Percentiles rank a stretch among this genome's conserved stretches.
These are phyloP conservation scores for Oidium heveae DNA, from an alignment of 2,329 filamentous ascomycete species.

Conservation along the genomic window DNA sequence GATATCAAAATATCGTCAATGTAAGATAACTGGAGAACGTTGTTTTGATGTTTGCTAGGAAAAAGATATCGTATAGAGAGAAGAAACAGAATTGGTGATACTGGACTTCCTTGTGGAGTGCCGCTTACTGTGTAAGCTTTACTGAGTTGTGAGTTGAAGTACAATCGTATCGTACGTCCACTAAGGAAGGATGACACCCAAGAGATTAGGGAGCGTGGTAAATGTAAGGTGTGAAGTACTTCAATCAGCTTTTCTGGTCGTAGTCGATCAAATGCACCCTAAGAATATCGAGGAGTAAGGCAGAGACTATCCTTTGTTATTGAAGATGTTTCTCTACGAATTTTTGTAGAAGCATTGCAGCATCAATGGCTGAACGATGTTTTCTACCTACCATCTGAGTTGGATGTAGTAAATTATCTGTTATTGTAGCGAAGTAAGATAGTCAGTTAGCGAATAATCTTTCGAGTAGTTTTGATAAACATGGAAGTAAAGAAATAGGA, in stretches of 20 bases:
- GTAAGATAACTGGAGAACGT: background rate
- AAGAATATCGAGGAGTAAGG: background rate
- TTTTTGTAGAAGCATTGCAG: background rate
- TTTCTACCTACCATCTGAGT: constrained; percentile 1
- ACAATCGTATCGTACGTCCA: background rate
- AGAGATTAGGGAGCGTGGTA: background rate
- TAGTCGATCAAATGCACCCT: background rate
- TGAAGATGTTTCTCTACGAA: background rate
- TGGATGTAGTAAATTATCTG: background rate
- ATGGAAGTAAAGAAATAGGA: background rate
- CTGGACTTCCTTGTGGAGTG: background rate
- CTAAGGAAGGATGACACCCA: background rate
- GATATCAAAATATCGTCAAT: constrained; percentile 1
- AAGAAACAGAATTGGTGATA: background rate
- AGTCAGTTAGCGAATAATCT: background rate
- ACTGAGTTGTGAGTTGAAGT: background rate
- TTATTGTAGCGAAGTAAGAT: background rate
- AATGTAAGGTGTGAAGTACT: background rate
- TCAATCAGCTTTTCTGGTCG: background rate
- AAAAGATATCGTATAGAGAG: background rate
- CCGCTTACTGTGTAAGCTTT: background rate
- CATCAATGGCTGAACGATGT: background rate
- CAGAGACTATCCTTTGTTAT: background rate
- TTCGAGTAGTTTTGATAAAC: background rate
- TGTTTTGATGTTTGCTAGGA: background rate